Evolutionary conservation across 495 filamentous ascomycete genomes (phyloP), one percentile per base, ranked within the genome.

Genomic region (Neurospora sp.): DNA sequence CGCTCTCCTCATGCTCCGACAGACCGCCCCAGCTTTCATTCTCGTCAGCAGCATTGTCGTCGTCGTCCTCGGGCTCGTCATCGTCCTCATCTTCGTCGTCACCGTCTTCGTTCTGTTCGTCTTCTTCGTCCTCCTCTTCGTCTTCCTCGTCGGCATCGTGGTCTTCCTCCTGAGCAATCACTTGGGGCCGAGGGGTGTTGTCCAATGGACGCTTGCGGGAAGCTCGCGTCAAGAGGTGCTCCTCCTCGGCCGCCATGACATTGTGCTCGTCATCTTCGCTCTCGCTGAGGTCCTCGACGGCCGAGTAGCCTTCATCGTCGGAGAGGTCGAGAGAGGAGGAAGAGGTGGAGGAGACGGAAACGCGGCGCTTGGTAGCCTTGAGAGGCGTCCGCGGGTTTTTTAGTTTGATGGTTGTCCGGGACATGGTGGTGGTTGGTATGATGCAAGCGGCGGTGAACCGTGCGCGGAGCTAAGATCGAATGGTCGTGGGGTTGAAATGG

Each of bases 271-370:
- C 91, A 71, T 85, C 81, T 69, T 92, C 91, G 10, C 87, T 91
- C 68, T 94, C 92, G 71, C 88, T 91, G 73, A 96, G 91, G 44
- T 92, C 88, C 75, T 94, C 90, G 41, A 95, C 89, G 20, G 85
- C 92, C 16, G 89, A 90, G 77, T 92, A 91, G 65, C 86, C 87
- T 71, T 91, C 90, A 71, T 94, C 90, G 73, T 91, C 88, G 7
- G 89, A 88, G 40, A 86, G 83, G 76, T 85, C 79, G 69, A 85
- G 78, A 0, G 85, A 86, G 12, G 82, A 84, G 68, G 82, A 82
- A 2, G 85, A 86, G 10, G 81, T 82, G 69, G 82, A 82, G 27
- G 79, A 76, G 74, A 82, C 82, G 39, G 81, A 84, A 70, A 74
- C 80, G 41, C 79, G 80, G 73, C 81, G 81, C 73, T 79, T 82